These are phyloP conservation scores for Neurospora sp. DNA, from an alignment of 495 filamentous ascomycete species.

Conservation along the genomic window DNA sequence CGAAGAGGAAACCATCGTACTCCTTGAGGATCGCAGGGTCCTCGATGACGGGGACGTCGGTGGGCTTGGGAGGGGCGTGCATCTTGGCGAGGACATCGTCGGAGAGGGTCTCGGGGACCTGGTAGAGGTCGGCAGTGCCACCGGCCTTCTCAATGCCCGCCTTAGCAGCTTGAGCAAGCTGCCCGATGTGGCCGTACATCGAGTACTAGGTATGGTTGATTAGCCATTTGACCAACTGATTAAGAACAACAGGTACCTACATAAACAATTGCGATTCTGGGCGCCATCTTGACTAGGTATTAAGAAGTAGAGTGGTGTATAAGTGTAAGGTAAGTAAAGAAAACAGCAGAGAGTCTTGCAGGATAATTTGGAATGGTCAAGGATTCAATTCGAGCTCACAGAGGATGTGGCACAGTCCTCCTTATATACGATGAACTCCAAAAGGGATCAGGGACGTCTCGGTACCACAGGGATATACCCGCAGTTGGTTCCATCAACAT, in stretches of 20 bases:
- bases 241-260: conserved; percentile 40
- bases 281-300: conserved; percentile 61
- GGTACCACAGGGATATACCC: background rate
- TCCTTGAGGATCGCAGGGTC: conserved; percentile 56
- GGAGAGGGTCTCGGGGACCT: conserved; percentile 82
- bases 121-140: conserved; percentile 67
- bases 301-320: background rate
- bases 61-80: conserved; percentile 71
- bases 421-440: background rate
- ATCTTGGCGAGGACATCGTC: conserved; percentile 72
- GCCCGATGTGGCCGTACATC: conserved; percentile 84
- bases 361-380: background rate
- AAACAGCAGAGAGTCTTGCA: background rate
- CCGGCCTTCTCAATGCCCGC: conserved; percentile 83
- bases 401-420: background rate
- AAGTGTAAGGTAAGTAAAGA: background rate
- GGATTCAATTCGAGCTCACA: background rate
- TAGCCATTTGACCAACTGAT: conserved; percentile 7
- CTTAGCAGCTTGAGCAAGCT: conserved; percentile 82
- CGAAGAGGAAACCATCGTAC: conserved; percentile 89
- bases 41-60: conserved; percentile 50
- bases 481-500: background rate
- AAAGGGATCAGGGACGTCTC: background rate
- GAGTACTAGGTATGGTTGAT: conserved; percentile 58
- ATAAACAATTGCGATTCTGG: conserved; percentile 84